Evolutionary conservation across 179 eudicot genomes (phyloP), one percentile per base, ranked within the genome.

Genomic region (Nepenthes alata): DNA sequence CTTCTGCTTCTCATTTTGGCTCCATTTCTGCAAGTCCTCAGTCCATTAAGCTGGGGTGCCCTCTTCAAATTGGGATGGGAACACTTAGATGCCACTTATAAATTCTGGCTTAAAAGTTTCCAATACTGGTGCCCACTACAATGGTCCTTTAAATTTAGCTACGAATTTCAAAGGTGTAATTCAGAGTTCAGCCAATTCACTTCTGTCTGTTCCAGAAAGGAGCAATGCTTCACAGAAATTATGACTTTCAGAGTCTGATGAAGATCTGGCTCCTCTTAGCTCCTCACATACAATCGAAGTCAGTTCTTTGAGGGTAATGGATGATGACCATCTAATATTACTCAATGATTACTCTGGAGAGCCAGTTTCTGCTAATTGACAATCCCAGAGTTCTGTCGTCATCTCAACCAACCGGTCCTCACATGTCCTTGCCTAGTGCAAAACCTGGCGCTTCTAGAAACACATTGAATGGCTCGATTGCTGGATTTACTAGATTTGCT

Each of bases 161-260:
- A 58, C 75, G 71, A 81, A 78, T 69, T 37, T 65, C 61, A 89
- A 77, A 75, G 83, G 87, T 67, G 72, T 84, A 54, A 69, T 74
- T 59, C 88, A 78, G 69, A 73, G 65, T 72, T 76, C 94, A 15
- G 76, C 76, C 16, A 76, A 77, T 72, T 83, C 91, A 54, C 69
- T 77, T 45, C 58, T 84, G 54, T 69, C 79, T 55, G 74, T 72
- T 8, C 75, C 65, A 52, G 89, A 72, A 49, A 85, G 84, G 82
- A 72, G 73, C 67, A 70, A 59, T 63, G 57, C 80, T 57, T 64
- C 59, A 50, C 81, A 77, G 61, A 90, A 81, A 64, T 69, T 90
- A 37, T 67, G 83, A 59, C 79, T 81, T 74, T 94, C 97, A n/a
- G 90, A 87, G 62, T 94, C 97, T 45, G 99, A 90, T 52, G 96